These are phyloP conservation scores for Trifolium dubium DNA, from an alignment of 306 rosid genomes.

Conservation along the genomic window DNA sequence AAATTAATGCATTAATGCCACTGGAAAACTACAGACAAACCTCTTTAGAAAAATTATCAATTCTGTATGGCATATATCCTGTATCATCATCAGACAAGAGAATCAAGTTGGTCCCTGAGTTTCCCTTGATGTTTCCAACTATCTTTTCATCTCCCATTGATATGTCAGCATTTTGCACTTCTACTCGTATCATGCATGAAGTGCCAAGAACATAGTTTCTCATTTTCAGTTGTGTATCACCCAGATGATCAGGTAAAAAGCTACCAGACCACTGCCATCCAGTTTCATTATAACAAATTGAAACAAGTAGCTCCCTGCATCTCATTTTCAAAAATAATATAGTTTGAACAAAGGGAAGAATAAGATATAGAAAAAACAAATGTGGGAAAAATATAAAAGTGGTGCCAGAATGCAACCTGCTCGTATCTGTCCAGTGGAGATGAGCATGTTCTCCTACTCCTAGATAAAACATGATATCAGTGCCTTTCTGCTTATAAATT, in stretches of 20 bases:
- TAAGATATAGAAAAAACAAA: background rate
- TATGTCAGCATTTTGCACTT: slow-evolving; percentile 96
- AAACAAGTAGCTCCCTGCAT: slow-evolving; percentile 87
- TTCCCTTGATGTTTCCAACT: slow-evolving; percentile 87
- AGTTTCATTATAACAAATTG: slow-evolving; percentile 77
- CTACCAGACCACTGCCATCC: slow-evolving; percentile 99
- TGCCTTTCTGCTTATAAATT: slow-evolving; percentile 85
- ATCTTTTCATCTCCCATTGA: slow-evolving; percentile 75
- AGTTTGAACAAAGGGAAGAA: slow-evolving; percentile 29
- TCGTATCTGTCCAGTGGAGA: slow-evolving; percentile 87
- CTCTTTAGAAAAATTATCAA: slow-evolving; percentile 94
- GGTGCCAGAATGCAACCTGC: slow-evolving; percentile 44
- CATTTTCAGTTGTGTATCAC: slow-evolving; percentile 94
- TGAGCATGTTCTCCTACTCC: slow-evolving; percentile 77
- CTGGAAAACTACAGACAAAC: slow-evolving; percentile 55
- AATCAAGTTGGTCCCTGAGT: slow-evolving; percentile 90
- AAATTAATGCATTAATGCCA: slow-evolving; percentile 17
- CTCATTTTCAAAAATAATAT: slow-evolving; percentile 37
- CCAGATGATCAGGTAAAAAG: slow-evolving; percentile 87
- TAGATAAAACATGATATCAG: slow-evolving; percentile 61
- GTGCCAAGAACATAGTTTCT: slow-evolving; percentile 74
- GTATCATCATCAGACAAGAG: slow-evolving; percentile 94
- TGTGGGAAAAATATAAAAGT: background rate
- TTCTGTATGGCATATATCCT: slow-evolving; percentile 96
- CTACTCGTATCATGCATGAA: slow-evolving; percentile 78